Evolutionary conservation across 345 rosid genomes (phyloP).

Genomic region (Triadica sebifera): DNA sequence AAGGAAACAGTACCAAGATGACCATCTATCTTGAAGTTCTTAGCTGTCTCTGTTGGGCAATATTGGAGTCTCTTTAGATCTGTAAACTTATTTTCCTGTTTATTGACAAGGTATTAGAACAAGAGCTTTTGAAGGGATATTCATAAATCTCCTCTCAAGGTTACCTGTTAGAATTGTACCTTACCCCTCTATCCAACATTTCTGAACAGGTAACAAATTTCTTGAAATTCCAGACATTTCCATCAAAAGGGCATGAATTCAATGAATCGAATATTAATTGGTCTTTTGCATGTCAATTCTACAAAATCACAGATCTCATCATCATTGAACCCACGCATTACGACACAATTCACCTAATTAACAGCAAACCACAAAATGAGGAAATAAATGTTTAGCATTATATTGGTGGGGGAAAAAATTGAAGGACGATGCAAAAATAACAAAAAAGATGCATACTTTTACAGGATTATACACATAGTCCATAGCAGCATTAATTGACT

Average conservation of each 20-base stretch:
- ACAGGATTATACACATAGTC: constrained; percentile 83
- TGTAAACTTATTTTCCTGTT: constrained; percentile 53
- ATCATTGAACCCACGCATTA: constrained; percentile 92
- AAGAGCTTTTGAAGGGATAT: constrained; percentile 7
- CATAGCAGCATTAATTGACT: constrained; percentile 73
- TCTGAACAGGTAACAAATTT: constrained; percentile 78
- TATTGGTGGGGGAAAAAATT: neutral
- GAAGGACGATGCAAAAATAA: neutral
- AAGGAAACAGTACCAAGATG: constrained; percentile 85
- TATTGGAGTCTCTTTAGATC: constrained; percentile 61
- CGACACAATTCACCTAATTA: constrained; percentile 84
- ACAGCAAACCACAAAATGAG: neutral
- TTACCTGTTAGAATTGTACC: constrained; percentile 48
- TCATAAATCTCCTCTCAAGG: constrained; percentile 10
- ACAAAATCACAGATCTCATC: constrained; percentile 96
- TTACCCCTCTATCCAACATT: constrained; percentile 92
- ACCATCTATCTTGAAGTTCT: constrained; percentile 80
- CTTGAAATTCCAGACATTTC: constrained; percentile 93
- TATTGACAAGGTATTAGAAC: constrained; percentile 13
- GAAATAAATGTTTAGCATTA: neutral
- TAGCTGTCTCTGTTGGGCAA: constrained; percentile 85
- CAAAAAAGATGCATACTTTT: constrained; percentile 44
- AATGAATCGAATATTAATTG: constrained; percentile 86
- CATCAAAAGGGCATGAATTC: constrained; percentile 99
- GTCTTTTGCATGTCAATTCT: constrained; percentile 69